Percentiles rank a stretch among this genome's conserved stretches.
Conservation (phyloP, 2,329 filamentous ascomycete genomes). For the Botryotinia convoluta region DNA sequence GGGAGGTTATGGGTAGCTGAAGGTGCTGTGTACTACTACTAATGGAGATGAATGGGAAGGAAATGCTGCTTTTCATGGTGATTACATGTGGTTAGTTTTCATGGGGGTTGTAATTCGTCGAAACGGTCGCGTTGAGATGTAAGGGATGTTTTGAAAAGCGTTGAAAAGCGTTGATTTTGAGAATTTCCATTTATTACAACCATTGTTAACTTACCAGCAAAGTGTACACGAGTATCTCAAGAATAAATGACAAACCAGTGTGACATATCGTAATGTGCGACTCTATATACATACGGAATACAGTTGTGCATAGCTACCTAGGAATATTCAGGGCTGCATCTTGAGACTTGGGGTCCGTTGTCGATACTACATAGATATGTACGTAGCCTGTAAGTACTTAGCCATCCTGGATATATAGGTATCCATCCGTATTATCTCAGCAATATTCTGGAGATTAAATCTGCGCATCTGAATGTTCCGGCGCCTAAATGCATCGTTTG, state of each 20-base stretch:
- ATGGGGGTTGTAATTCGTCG: not conserved
- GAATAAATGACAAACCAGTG: not conserved
- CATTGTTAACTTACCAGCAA: not conserved
- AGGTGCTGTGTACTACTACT: not conserved
- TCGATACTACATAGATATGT: not conserved
- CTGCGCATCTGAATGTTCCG: not conserved
- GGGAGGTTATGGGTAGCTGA: not conserved
- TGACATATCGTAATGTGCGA: not conserved
- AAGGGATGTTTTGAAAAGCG: not conserved
- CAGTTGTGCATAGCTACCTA: not conserved
- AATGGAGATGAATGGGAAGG: not conserved
- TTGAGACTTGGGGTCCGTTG: not conserved
- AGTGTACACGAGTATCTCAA: not conserved
- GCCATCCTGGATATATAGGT: not conserved
- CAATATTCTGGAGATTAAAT: not conserved
- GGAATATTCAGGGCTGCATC: constrained; percentile 1
- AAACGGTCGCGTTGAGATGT: not conserved
- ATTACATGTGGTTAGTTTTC: not conserved
- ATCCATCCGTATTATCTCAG: not conserved
- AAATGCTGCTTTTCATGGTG: not conserved
- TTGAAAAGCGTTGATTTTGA: not conserved
- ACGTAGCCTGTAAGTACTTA: not conserved
- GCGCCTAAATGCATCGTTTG: not conserved
- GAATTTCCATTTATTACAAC: not conserved
- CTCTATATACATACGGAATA: not conserved